These are phyloP conservation scores for Choanephora cucurbitarum DNA, from an alignment of 371 early-diverging fungal genomes.

Conservation along the genomic window DNA sequence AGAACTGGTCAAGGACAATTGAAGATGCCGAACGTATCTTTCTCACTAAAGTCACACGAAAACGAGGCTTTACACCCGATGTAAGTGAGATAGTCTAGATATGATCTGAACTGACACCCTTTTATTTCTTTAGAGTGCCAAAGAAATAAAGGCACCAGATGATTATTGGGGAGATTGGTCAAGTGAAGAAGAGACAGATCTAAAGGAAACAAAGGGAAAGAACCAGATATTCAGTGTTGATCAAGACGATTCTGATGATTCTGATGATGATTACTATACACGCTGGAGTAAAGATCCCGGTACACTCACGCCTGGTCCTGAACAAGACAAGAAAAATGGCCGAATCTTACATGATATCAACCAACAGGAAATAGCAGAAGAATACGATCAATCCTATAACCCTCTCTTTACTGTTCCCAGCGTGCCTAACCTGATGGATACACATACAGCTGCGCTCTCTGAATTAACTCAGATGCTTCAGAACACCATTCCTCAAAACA, in stretches of 20 bases:
- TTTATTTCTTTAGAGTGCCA: slow-evolving; percentile 8
- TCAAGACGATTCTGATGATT: slow-evolving; percentile 24
- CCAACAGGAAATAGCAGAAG: slow-evolving; percentile 47
- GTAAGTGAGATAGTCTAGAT: no score
- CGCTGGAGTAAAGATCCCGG: slow-evolving; percentile 49
- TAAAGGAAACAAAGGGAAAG: slow-evolving; percentile 5
- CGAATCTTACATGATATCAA: slow-evolving; percentile 11
- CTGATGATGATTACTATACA: slow-evolving; percentile 48
- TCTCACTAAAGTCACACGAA: slow-evolving; percentile 33
- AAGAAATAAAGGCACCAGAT: slow-evolving; percentile 32
- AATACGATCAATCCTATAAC: slow-evolving; percentile 52
- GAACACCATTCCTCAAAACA: slow-evolving; percentile 29
- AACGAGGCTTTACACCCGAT: slow-evolving; percentile 21
- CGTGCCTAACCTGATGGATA: slow-evolving; percentile 51
- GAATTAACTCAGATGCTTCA: slow-evolving; percentile 48
- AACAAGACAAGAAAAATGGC: not conserved
- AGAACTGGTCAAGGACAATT: slow-evolving; percentile 66
- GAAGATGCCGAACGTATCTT: slow-evolving; percentile 60
- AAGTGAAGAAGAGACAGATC: slow-evolving; percentile 32
- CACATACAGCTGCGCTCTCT: slow-evolving; percentile 39
- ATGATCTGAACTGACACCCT: no score
- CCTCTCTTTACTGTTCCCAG: slow-evolving; percentile 56
- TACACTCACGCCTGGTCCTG: slow-evolving; percentile 39
- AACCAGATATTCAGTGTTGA: slow-evolving; percentile 5
- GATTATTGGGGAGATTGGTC: slow-evolving; percentile 58